Conservation (phyloP, 1,284 basidiomycete genomes). For the Microbotryum saponariae region DNA sequence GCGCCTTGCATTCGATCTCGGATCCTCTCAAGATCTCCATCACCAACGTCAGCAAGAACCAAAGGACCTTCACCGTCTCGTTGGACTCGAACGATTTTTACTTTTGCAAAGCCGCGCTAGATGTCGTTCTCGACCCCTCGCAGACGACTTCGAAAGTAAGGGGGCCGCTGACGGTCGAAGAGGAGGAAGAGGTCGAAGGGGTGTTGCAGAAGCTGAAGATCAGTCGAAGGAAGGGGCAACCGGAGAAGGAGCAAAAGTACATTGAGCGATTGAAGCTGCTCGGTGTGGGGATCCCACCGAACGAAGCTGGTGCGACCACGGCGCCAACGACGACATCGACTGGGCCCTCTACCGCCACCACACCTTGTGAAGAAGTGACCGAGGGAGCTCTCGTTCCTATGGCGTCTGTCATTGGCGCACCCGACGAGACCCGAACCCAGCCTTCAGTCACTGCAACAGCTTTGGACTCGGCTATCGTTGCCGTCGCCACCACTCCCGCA, state of each 20-base stretch:
- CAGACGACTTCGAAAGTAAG: constrained; percentile 40
- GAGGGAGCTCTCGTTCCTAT: neutral
- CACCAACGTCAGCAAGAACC: constrained; percentile 44
- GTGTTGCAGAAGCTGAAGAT: constrained; percentile 50
- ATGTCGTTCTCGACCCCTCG: constrained; percentile 21
- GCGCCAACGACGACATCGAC: neutral
- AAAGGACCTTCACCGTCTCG: constrained; percentile 44
- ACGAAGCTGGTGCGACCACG: neutral
- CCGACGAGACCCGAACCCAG: neutral
- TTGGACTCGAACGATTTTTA: constrained; percentile 33
- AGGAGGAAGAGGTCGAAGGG: constrained; percentile 49
- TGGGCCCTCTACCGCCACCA: neutral
- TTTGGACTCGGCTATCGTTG: neutral
- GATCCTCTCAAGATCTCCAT: constrained; percentile 43
- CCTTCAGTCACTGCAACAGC: neutral
- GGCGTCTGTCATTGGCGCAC: neutral
- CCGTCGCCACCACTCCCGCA: neutral
- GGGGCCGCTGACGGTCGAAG: constrained; percentile 43
- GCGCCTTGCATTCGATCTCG: constrained; percentile 44
- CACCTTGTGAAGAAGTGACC: neutral
- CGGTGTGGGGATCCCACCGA: constrained; percentile 39
- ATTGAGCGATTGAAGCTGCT: constrained; percentile 44
- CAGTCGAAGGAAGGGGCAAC: constrained; percentile 46
- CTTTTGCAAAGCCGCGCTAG: neutral
- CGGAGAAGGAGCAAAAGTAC: constrained; percentile 48